Conservation (phyloP, 495 filamentous ascomycete species). For the Tuber aestivum region DNA sequence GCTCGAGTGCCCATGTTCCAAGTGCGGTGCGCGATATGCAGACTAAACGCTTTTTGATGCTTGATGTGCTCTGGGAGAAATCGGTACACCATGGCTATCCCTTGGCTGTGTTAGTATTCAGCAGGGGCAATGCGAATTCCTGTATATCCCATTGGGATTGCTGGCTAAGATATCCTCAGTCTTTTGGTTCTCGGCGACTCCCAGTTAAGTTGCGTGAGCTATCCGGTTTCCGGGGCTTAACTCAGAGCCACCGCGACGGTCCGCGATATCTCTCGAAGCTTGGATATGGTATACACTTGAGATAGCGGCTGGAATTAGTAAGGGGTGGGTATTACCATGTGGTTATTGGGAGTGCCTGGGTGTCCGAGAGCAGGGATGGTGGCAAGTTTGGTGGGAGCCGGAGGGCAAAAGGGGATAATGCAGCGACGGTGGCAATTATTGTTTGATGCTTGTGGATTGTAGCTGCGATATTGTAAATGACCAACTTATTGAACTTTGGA, state of each 20-base stretch:
- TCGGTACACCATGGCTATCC: not conserved
- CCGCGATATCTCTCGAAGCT: not conserved
- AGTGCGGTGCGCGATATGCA: not conserved
- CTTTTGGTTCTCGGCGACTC: not conserved
- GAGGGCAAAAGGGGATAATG: not conserved
- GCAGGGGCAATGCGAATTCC: not conserved
- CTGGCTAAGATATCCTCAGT: not conserved
- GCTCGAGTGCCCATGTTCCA: not conserved
- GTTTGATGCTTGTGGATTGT: not conserved
- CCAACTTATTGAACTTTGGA: not conserved
- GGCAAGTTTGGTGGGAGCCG: not conserved
- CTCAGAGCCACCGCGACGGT: not conserved
- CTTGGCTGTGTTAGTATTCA: not conserved
- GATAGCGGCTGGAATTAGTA: not conserved
- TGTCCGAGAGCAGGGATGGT: not conserved
- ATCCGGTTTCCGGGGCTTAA: not conserved
- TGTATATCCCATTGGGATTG: not conserved
- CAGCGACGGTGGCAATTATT: not conserved
- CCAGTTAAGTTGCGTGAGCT: not conserved
- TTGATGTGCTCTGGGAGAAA: not conserved
- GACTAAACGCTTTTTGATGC: not conserved
- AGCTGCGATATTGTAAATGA: not conserved
- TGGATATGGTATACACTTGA: not conserved
- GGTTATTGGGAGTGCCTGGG: not conserved
- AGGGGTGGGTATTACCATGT: not conserved